Evolutionary conservation across 331 rosid genomes (phyloP), one percentile per base, ranked within the genome.

Genomic region (Rosa hybrid): DNA sequence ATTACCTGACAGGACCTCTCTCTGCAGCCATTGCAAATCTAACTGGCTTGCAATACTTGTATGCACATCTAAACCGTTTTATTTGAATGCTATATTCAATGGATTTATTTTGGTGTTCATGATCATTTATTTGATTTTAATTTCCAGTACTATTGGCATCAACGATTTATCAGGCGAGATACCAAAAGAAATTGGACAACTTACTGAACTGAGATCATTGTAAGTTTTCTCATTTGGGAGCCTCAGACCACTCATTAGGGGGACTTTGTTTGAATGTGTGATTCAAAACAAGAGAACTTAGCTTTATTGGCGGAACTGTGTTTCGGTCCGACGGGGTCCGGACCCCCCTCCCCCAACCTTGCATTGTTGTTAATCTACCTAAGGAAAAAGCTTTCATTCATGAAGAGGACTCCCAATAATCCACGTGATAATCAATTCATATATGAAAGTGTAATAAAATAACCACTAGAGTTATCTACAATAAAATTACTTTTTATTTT

Each of bases 101-200:
- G 48, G 8, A 16, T 34, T 23, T 42, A 10, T 53, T 59, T 64
- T 76, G 71, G 16, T 44, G 9, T 77, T 41, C 4, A 34, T 65
- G 44, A n/a, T 16, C 46, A 7, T 21, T 38, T 21, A 11, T 75
- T 74, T 17, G 20, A 60, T 50, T 49, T 60, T 70, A 39, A 68
- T 56, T 48, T 12, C 44, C 72, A 89, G 95, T 90, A 38, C 0
- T 59, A 0, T 94, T 17, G 97, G 92, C 87, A 78, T 75, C 68
- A 91, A 94, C 74, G 72, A 85, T 53, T 83, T 90, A 44, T 90
- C 92, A 34, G 91, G 94, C 75, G 70, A 78, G 83, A 85, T 93
- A 77, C 97, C 98, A 2, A 91, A 84, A 77, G 93, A 89, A 82
- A 71, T 93, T 74, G 93, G 90, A 84, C 51, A 87, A 65, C 97